Conservation (phyloP, 208 protist species). For the Trypanosoma congolense region DNA sequence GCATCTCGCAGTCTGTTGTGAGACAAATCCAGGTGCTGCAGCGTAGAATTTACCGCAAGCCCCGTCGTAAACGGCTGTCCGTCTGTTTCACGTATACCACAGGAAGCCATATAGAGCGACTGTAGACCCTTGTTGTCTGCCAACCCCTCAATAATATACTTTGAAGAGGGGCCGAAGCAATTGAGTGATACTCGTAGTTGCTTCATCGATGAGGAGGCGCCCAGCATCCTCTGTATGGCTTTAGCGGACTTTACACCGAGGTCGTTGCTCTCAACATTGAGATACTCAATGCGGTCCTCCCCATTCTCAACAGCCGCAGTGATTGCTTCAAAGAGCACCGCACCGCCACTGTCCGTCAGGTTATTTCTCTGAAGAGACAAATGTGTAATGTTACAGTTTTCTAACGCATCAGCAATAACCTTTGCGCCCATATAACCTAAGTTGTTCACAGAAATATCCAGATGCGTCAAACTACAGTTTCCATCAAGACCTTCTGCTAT, state of each 20-base stretch:
- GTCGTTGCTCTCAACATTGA: constrained; percentile 73
- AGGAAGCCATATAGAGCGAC: constrained; percentile 44
- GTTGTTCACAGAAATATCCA: constrained; percentile 86
- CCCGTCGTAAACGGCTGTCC: constrained; percentile 48
- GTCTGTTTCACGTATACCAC: constrained; percentile 52
- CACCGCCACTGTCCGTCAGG: constrained; percentile 66
- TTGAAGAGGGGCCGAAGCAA: constrained; percentile 33
- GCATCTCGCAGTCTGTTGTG: constrained; percentile 84
- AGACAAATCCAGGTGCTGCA: constrained; percentile 64
- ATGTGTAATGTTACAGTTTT: constrained; percentile 42
- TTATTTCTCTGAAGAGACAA: constrained; percentile 71
- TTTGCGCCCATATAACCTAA: constrained; percentile 67
- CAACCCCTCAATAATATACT: constrained; percentile 61
- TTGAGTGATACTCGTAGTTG: constrained; percentile 60
- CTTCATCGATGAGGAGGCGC: constrained; percentile 35
- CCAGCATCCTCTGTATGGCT: constrained; percentile 44
- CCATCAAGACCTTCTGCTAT: constrained; percentile 55
- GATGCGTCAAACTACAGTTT: constrained; percentile 73
- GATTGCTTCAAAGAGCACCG: constrained; percentile 55
- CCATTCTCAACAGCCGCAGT: constrained; percentile 45
- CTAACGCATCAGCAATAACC: constrained; percentile 56
- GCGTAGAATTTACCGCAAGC: constrained; percentile 42
- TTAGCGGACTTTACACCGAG: constrained; percentile 46
- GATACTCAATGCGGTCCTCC: constrained; percentile 50
- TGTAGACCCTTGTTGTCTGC: constrained; percentile 64